Evolutionary conservation across 306 rosid genomes (phyloP), one percentile per base, ranked within the genome.

Genomic region (Bauhinia variegata): DNA sequence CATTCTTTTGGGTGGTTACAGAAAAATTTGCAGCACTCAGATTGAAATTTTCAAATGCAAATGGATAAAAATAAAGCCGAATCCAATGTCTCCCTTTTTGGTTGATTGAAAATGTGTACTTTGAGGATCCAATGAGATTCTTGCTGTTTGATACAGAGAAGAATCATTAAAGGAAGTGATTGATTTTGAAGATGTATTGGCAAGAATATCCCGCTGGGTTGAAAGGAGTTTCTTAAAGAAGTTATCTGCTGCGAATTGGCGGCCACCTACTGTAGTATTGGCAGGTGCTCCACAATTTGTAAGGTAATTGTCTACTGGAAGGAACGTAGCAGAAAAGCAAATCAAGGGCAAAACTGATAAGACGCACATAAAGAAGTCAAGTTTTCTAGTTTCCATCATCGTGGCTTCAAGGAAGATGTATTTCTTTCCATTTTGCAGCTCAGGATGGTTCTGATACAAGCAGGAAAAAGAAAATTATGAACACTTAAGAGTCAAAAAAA

Each of bases 51-150:
- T 66, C 54, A 41, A 64, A 77, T 2, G 39, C 67, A 55, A 88
- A 88, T 0, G 96, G 91, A 43, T 65, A 88, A 83, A 91, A 85
- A 76, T 91, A 88, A 39, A 91, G 88, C 54, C 96, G 96, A 86
- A 91, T 88, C 97, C 96, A 91, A 74, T 88, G 95, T 58, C 97
- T 86, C 12, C 96, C 97, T 23, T 57, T 19, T 54, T 75, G 82
- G 14, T 49, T 28, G 31, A 88, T 85, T 11, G 89, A 19, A 36
- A 91, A 91, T 17, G 83, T 79, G 84, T 81, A 91, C 60, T 83
- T 79, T 19, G 97, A 86, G 48, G 87, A 37, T 67, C 71, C 87
- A 33, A 64, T 80, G 58, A 91, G 63, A 91, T 46, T 81, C 97
- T 83, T 0, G 95, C 96, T 4, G 97, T 91, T 67, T 74, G 68